Evolutionary conservation across 345 rosid species (phyloP).

Genomic region (Acer negundo): DNA sequence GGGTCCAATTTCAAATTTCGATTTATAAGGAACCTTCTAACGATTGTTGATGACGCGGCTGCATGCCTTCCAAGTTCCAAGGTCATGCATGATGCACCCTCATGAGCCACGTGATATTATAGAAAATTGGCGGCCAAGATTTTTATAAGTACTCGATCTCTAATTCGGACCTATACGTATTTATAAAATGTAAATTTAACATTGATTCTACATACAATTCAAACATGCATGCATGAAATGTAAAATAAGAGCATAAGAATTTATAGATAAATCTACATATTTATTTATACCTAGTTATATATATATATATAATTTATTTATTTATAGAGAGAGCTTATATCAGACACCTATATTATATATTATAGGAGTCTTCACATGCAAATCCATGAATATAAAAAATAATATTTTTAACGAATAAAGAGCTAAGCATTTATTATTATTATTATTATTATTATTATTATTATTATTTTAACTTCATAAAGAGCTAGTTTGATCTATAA

Average conservation of each 20-base stretch:
- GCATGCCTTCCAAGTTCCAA: neutral
- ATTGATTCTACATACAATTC: neutral
- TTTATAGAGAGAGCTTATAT: neutral
- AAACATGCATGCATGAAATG: neutral
- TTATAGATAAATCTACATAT: neutral
- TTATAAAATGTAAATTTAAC: neutral
- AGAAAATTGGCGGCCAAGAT: neutral
- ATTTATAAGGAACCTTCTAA: neutral
- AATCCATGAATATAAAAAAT: no score
- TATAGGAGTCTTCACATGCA: no score
- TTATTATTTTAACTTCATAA: no score
- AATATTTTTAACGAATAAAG: no score
- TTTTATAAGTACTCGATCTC: neutral
- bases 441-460: no score
- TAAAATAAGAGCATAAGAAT: no score
- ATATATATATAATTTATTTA: neutral
- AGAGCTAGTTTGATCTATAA: no score
- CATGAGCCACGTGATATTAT: neutral
- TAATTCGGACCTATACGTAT: neutral
- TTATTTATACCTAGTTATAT: neutral
- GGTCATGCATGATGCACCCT: neutral
- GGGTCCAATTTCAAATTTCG: neutral
- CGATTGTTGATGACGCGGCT: neutral
- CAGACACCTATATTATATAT: no score
- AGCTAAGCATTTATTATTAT: no score